phyloP scores from a whole-genome alignment of 1,284 basidiomycete species.

The Heterobasidion annosum region DNA sequence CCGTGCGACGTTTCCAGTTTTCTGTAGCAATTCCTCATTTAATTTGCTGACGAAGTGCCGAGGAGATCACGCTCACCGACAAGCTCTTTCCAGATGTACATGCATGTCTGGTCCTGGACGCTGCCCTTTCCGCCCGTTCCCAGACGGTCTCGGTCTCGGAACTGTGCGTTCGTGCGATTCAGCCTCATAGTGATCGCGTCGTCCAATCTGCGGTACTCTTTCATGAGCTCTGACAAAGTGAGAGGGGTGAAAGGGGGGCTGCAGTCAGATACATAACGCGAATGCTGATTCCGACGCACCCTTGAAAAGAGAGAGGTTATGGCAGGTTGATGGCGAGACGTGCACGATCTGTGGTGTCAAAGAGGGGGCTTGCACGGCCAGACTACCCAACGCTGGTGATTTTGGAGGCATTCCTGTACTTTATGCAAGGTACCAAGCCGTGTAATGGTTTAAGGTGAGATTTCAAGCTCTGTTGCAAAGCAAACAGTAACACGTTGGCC shows the following conservation, averaged over 20 bases:
- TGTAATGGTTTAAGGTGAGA: no score
- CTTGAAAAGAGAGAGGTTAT: slow-evolving; percentile 78
- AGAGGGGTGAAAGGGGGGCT: not conserved
- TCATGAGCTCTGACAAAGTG: slow-evolving; percentile 66
- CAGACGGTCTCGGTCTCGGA: slow-evolving; percentile 62
- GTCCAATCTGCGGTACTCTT: slow-evolving; percentile 79
- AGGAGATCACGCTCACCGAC: slow-evolving; percentile 48
- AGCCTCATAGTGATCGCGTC: slow-evolving; percentile 78
- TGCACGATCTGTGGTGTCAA: slow-evolving; percentile 50
- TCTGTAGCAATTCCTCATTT: slow-evolving; percentile 28
- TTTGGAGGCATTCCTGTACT: slow-evolving; percentile 33
- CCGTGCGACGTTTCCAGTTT: slow-evolving; percentile 77
- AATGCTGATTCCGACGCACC: slow-evolving; percentile 32
- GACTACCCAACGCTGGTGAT: slow-evolving; percentile 51
- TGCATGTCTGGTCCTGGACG: slow-evolving; percentile 68
- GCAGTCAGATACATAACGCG: not conserved
- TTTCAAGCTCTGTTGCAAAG: no score
- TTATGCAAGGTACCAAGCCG: no score
- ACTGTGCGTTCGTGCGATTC: slow-evolving; percentile 74
- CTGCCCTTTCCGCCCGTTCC: slow-evolving; percentile 31
- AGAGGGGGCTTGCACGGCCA: slow-evolving; percentile 58
- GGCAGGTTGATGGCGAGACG: slow-evolving; percentile 65
- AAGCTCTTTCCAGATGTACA: slow-evolving; percentile 75
- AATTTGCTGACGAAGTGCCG: slow-evolving; percentile 2
- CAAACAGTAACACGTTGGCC: no score